Percentiles rank a stretch among this genome's conserved stretches.
Evolutionary conservation across 768 basidiomycete genomes (phyloP).

Genomic region (Leccinum truebloodii): DNA sequence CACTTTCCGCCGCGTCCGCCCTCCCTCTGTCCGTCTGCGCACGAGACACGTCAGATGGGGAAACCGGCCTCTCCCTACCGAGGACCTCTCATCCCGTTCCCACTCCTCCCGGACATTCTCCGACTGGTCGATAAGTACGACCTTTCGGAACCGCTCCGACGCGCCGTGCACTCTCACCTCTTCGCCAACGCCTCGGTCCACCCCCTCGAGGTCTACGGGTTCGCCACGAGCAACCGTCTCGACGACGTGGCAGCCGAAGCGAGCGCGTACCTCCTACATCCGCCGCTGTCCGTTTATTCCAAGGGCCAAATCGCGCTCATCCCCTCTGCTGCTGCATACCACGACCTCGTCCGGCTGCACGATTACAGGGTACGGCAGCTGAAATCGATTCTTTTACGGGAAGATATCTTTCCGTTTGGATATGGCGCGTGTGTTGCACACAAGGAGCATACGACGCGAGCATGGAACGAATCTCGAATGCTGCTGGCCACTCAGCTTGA

Average conservation of each 20-base stretch:
- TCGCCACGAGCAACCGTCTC: constrained; percentile 47
- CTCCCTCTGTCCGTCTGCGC: constrained; percentile 27
- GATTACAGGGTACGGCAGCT: constrained; percentile 54
- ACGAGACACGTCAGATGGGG: constrained; percentile 31
- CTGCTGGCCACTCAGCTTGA: constrained; percentile 49
- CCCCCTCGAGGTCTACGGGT: constrained; percentile 63
- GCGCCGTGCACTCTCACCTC: constrained; percentile 52
- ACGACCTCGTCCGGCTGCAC: constrained; percentile 58
- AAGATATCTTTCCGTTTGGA: constrained; percentile 72
- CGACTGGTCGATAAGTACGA: constrained; percentile 67
- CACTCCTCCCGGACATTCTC: constrained; percentile 59
- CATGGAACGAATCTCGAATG: constrained; percentile 55
- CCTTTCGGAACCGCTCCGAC: constrained; percentile 46
- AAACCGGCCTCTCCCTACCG: constrained; percentile 34
- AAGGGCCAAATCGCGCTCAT: constrained; percentile 51
- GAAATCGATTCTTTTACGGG: constrained; percentile 50
- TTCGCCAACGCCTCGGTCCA: constrained; percentile 48
- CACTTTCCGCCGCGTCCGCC: constrained; percentile 56
- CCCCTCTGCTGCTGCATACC: constrained; percentile 62
- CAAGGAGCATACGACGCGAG: constrained; percentile 39
- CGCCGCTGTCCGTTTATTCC: constrained; percentile 56
- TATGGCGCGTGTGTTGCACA: constrained; percentile 65
- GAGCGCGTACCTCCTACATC: constrained; percentile 54
- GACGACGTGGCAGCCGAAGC: constrained; percentile 53
- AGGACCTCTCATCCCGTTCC: constrained; percentile 60